Evolutionary conservation across 257 asterid species (phyloP), one percentile per base, ranked within the genome.

Genomic region (Vinca minor): DNA sequence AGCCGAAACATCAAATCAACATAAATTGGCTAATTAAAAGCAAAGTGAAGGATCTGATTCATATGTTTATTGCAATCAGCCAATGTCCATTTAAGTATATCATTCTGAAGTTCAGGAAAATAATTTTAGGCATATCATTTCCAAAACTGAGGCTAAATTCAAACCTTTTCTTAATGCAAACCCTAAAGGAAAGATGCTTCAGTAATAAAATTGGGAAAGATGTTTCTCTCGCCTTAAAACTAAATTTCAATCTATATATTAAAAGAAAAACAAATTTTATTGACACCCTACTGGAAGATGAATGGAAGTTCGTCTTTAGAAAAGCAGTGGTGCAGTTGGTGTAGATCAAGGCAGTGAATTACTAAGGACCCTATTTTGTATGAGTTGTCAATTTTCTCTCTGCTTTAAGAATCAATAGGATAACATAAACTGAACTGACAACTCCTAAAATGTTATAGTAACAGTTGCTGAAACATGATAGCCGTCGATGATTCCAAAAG

Each of bases 1-100:
- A 69, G 64, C 52, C 63, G 72, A 71, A 48, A 61, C 52, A 67
- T 62, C 53, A 74, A 52, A 39, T 38, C 17, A 49, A 60, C 38
- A 48, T 29, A 59, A 29, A 39, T 38, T 12, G 28, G 28, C 42
- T 44, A 44, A 42, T 42, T 2, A 42, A 14, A 32, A 20, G 9
- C 45, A 28, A 38, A 54, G 35, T 54, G 4, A 6, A 26, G 52
- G 38, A 28, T 29, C 21, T 32, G 9, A 50, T 29, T 28, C 34
- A 15, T 48, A 49, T n/a, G 9, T 34, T 25, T 14, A 49, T 59
- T 49, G 50, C 29, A 20, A 38, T 32, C 29, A 25, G 14, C 52
- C 15, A 36, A 52, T 8, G 17, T 17, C 6, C 8, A 64, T 44
- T 64, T 64, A n/a, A 35, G 44, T 34, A 26, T 8, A 53, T 52